A percentile compares a stretch with the other conserved stretches of the same genome.
These are phyloP conservation scores for Helminthosporium solani DNA, from an alignment of 2,329 filamentous ascomycete genomes.

Conservation along the genomic window DNA sequence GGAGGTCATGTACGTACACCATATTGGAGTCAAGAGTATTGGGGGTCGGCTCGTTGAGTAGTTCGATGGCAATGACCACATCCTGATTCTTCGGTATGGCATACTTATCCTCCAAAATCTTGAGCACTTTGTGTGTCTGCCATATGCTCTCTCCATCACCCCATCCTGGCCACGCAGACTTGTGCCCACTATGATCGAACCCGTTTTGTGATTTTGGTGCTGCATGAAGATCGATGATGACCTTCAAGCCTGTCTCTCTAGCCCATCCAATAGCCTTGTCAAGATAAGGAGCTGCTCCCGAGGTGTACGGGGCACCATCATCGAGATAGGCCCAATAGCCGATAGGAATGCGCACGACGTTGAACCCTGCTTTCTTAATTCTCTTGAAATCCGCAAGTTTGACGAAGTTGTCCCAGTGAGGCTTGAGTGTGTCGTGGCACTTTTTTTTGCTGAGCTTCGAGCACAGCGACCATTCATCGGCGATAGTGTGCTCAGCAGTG, in stretches of 20 bases:
- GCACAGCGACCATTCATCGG: conserved; percentile 54
- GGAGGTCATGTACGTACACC: conserved; percentile 24
- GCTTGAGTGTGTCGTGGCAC: conserved; percentile 46
- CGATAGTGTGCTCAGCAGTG: conserved; percentile 33
- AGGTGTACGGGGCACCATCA: conserved; percentile 50
- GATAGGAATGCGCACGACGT: conserved; percentile 60
- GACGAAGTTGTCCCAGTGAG: conserved; percentile 56
- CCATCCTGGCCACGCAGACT: conserved; percentile 46
- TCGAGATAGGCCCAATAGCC: conserved; percentile 60
- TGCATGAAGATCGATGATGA: conserved; percentile 60
- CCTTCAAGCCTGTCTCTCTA: conserved; percentile 52
- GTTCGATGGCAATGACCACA: conserved; percentile 59
- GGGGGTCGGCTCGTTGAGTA: conserved; percentile 58
- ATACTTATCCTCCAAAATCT: conserved; percentile 59
- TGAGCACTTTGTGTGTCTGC: conserved; percentile 58
- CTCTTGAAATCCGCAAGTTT: conserved; percentile 54
- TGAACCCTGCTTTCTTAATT: conserved; percentile 58
- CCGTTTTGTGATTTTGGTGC: conserved; percentile 57
- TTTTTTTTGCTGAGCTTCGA: conserved; percentile 50
- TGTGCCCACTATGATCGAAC: conserved; percentile 62
- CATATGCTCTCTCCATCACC: conserved; percentile 50
- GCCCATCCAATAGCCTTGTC: conserved; percentile 60
- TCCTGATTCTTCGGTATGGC: conserved; percentile 54
- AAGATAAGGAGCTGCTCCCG: conserved; percentile 55
- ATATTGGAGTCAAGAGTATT: conserved; percentile 48